Base-by-base conservation (phyloP, 2,329 filamentous ascomycete genomes). In the Hawksworthiomyces lignivorus region DNA sequence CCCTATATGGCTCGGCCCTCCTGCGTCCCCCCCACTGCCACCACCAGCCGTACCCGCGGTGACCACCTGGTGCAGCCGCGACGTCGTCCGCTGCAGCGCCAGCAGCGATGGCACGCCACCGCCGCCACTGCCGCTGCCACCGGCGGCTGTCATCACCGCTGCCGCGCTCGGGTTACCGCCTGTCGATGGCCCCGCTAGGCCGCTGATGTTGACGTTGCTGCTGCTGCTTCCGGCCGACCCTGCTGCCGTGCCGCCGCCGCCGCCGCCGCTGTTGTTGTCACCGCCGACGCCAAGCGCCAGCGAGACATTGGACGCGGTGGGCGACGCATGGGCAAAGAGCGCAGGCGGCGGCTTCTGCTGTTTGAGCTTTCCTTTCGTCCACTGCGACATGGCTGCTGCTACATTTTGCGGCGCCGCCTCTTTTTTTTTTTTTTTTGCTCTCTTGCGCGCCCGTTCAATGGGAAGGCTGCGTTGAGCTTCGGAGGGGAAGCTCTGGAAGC, bases 311-410 rank as follows among this genome's bases (percentile, higher is more conserved):
- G 82, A 85, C 45, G 82, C 78, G 64, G 87, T 82, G 51, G 80
- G 82, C 7, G 87, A 94, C 14, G 87, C 85, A 30, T 85, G 85
- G 43, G 88, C 75, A 61, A 94, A 94, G 36, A 94, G 75, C 3
- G 81, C 72, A 1, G 87, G 86, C 18, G 86, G 86, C 36, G 72
- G 72, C 28, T 72, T 70, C 41, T 72, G 68, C 54, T 64, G 60
- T 43, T 64, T 64, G 49, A 57, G 59, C 52, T 77, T 73, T 38
- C 69, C 63, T 54, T 68, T 67, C 22, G 57, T 50, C 48, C 60
- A 59, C 49, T 63, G 59, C 50, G 64, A 61, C 64, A 69, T 68
- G 50, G 44, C 12, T 26, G 8, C 8, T 26, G 24, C 45, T 50
- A 51, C 50, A 52, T 52, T 39, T 36, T 41, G 36, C 43, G 21